Evolutionary conservation across 768 basidiomycete genomes (phyloP).

Genomic region (Pleurotus giganteus): DNA sequence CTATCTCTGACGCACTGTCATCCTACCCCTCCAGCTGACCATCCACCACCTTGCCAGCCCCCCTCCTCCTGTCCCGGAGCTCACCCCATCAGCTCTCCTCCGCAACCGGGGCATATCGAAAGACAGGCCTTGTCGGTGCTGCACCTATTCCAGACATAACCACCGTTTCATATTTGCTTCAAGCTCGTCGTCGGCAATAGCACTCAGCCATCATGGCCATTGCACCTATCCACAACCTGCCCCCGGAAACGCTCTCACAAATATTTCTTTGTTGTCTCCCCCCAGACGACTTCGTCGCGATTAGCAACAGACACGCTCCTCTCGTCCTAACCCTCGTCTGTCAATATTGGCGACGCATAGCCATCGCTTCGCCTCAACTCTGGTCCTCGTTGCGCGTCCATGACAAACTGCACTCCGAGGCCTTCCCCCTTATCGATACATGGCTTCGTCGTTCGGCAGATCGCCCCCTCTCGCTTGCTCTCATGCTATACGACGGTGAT

Average conservation of each 20-base stretch:
- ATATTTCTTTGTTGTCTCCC: constrained; percentile 6
- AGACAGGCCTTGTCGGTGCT: too few species aligned
- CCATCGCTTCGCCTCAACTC: constrained; percentile 1
- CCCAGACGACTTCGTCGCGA: constrained; percentile 1
- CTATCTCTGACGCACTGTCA: background rate
- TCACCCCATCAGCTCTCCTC: background rate
- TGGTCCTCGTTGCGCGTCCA: constrained; percentile 8
- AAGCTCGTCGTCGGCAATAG: background rate
- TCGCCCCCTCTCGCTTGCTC: background rate
- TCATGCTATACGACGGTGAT: background rate
- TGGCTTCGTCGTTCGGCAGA: constrained; percentile 3
- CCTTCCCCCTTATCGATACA: constrained; percentile 10
- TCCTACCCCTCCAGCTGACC: background rate
- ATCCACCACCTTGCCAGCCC: background rate
- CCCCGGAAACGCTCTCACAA: constrained; percentile 6
- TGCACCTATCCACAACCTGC: constrained; percentile 2
- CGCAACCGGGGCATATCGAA: too few species aligned
- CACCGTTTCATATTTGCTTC: background rate
- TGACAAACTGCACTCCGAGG: constrained; percentile 1
- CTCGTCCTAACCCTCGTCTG: constrained; percentile 8
- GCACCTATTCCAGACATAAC: background rate
- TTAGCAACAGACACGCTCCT: constrained; percentile 5
- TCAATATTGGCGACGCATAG: background rate
- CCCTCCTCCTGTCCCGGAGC: background rate
- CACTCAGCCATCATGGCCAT: background rate